phyloP scores from a whole-genome alignment of 1,139 yeast species.

The Saccharomyces uvarum region DNA sequence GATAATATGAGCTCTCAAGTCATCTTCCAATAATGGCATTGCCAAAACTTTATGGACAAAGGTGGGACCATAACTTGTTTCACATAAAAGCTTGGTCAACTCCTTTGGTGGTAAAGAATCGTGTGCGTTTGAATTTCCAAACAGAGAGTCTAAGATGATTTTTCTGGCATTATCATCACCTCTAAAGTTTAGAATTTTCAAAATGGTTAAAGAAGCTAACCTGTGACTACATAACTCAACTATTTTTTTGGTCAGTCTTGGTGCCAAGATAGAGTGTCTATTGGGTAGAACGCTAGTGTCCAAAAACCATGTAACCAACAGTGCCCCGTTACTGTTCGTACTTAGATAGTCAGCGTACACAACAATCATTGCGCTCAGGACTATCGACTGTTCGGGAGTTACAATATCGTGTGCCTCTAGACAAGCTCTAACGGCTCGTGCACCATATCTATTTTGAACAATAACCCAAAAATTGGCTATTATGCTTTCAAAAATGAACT shows the following conservation, averaged over 20 bases:
- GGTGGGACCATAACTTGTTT: slow-evolving; percentile 70
- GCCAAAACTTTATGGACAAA: slow-evolving; percentile 73
- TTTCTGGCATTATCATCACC: slow-evolving; percentile 58
- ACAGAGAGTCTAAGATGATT: slow-evolving; percentile 54
- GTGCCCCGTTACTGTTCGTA: slow-evolving; percentile 78
- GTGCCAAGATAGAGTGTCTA: slow-evolving; percentile 48
- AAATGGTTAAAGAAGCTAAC: slow-evolving; percentile 73
- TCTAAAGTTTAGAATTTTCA: slow-evolving; percentile 69
- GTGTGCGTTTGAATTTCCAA: slow-evolving; percentile 38
- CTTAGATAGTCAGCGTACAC: slow-evolving; percentile 75
- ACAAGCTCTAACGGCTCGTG: slow-evolving; percentile 89
- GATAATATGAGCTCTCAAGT: slow-evolving; percentile 50
- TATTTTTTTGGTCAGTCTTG: slow-evolving; percentile 55
- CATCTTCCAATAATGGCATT: slow-evolving; percentile 50
- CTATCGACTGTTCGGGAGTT: slow-evolving; percentile 58
- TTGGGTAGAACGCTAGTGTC: slow-evolving; percentile 72
- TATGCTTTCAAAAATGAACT: slow-evolving; percentile 81
- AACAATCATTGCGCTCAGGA: slow-evolving; percentile 75
- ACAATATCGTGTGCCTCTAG: slow-evolving; percentile 62
- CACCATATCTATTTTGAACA: slow-evolving; percentile 87
- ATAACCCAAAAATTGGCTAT: slow-evolving; percentile 72
- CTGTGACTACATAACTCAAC: slow-evolving; percentile 71
- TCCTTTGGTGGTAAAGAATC: slow-evolving; percentile 31
- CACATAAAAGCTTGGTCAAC: slow-evolving; percentile 49
- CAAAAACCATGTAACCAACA: slow-evolving; percentile 86